These are phyloP conservation scores for Prinsepia uniflora DNA, from an alignment of 306 rosid species.

Conservation along the genomic window DNA sequence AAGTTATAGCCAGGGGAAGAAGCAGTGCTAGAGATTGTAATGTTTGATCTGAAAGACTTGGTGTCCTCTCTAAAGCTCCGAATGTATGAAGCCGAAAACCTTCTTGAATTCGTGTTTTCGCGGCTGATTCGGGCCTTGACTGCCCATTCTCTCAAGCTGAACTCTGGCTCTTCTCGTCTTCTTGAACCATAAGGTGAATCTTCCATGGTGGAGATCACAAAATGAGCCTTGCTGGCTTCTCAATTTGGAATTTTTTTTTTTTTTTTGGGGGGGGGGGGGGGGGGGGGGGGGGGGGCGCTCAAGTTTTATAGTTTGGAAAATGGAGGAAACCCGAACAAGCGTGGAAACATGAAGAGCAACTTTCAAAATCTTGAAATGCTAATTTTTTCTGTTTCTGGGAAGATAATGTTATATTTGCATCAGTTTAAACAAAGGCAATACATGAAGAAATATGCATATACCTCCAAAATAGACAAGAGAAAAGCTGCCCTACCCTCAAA, in stretches of 20 bases:
- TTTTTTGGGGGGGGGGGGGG: background rate
- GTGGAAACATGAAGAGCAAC: background rate
- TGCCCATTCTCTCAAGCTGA: slow-evolving; percentile 65
- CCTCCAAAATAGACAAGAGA: background rate
- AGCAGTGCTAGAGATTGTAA: slow-evolving; percentile 78
- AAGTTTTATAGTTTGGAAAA: background rate
- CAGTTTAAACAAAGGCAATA: background rate
- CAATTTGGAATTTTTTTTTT: background rate
- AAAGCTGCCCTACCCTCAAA: background rate
- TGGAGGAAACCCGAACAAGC: background rate
- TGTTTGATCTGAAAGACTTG: slow-evolving; percentile 73
- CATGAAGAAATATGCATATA: background rate
- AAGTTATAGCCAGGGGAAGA: slow-evolving; percentile 83
- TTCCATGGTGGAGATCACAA: slow-evolving; percentile 48
- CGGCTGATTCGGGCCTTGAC: slow-evolving; percentile 47
- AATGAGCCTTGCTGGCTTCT: slow-evolving; percentile 1
- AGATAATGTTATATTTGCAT: background rate
- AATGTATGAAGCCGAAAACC: slow-evolving; percentile 77
- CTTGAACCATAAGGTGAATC: slow-evolving; percentile 36
- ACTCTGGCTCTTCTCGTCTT: slow-evolving; percentile 60
- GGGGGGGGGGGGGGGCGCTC: background rate
- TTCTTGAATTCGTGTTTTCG: slow-evolving; percentile 58
- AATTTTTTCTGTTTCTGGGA: background rate
- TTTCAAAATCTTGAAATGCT: background rate
- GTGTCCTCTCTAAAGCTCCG: slow-evolving; percentile 87